phyloP scores from a whole-genome alignment of 2,329 filamentous ascomycete species.

The Macrophomina tecta region DNA sequence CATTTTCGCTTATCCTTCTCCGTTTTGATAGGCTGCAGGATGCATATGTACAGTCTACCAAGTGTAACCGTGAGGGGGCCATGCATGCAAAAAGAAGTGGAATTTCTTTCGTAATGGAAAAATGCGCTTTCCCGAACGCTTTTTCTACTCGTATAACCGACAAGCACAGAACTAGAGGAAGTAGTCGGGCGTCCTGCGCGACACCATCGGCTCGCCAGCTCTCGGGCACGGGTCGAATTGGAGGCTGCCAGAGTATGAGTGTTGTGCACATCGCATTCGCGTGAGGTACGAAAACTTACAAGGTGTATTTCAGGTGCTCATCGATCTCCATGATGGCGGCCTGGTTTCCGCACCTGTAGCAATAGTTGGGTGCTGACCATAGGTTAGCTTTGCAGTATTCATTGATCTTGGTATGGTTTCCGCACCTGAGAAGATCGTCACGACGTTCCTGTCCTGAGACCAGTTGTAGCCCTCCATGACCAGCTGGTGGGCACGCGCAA shows the following conservation, averaged over 20 bases:
- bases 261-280: background rate
- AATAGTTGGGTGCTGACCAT: slow-evolving; percentile 70
- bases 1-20: slow-evolving; percentile 12
- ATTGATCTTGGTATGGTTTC: background rate
- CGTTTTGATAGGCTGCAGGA: slow-evolving; percentile 31
- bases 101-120: slow-evolving; percentile 23
- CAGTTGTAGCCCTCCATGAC: slow-evolving; percentile 99
- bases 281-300: slow-evolving; percentile 68
- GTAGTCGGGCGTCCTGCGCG: slow-evolving; percentile 92
- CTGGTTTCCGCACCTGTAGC: slow-evolving; percentile 98
- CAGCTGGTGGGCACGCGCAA: slow-evolving; percentile 94
- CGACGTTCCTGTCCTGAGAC: slow-evolving; percentile 97
- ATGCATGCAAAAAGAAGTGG: slow-evolving; percentile 23
- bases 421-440: slow-evolving; percentile 90
- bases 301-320: slow-evolving; percentile 98
- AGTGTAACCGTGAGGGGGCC: slow-evolving; percentile 17
- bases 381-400: slow-evolving; percentile 37
- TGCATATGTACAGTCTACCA: slow-evolving; percentile 34
- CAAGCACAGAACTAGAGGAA: slow-evolving; percentile 73
- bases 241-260: slow-evolving; percentile 64
- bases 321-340: slow-evolving; percentile 99
- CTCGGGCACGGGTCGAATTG: slow-evolving; percentile 99
- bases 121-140: slow-evolving; percentile 21
- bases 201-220: slow-evolving; percentile 98
- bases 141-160: slow-evolving; percentile 24